Base-by-base conservation (phyloP, 2,329 filamentous ascomycete species). In the Chaetothyriales sp. region DNA sequence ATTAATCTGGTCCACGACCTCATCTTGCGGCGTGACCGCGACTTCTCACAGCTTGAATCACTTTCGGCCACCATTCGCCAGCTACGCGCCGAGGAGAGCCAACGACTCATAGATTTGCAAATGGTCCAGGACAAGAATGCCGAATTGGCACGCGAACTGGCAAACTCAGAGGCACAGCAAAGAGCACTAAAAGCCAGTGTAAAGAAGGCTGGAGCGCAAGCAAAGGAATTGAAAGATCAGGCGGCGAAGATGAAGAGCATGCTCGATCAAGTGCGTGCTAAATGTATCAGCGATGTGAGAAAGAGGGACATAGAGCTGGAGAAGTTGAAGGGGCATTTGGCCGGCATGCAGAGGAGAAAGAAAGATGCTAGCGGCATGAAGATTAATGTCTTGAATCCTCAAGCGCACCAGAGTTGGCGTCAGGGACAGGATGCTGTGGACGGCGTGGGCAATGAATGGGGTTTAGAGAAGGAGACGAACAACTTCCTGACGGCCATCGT, bases 1-100 rank as follows among this genome's bases (percentile, higher is more conserved):
- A 95, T 98, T 70, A 86, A 90, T 64, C 77, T 98, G 20, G 81
- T 98, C 47, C 95, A 98, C 68, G 92, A 98, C 65, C 70, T 98
- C 60, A 87, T 98, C 54, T 67, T 95, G 54, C 80, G 89, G 59
- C 81, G 89, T 73, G 92, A 98, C 67, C 86, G 88, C 65, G 90
- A 95, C 68, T 85, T 89, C 56, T 86, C 92, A 58, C 85, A 94
- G 66, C 83, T 87, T 62, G 90, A 95, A 67, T 83, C 81, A 29
- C 75, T 95, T 18, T 87, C 87, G 2, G 78, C 80, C 13, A 87
- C 86, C 3, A 78, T 97, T 51, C 85, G 86, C 53, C 79, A 75
- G 20, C 70, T 95, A 10, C 85, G 87, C 54, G 77, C 81, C 58
- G 87, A 92, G 58, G 80, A 85, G 53, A 74, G 85, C 13, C 84